Evolutionary conservation across 129 eudicot species (phyloP).

Genomic region (Centella asiatica): DNA sequence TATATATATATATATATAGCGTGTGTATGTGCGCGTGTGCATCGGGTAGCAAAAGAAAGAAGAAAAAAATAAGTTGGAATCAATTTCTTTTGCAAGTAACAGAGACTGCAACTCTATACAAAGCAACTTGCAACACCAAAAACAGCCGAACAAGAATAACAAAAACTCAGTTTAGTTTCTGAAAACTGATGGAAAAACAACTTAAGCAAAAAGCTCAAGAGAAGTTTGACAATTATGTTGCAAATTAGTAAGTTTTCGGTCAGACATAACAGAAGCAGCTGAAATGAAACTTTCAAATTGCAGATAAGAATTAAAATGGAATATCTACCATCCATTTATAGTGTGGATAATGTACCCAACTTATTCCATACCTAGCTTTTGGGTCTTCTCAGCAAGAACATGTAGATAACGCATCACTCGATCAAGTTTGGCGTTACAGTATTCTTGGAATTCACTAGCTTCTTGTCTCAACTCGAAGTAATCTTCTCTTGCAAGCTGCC

Average conservation of each 20-base stretch:
- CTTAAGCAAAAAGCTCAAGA: neutral
- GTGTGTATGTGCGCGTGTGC: no score
- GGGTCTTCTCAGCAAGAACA: slow-evolving; percentile 91
- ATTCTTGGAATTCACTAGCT: slow-evolving; percentile 84
- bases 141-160: no score
- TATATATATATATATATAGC: no score
- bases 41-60: no score
- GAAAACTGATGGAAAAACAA: neutral
- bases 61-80: no score
- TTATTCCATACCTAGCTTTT: slow-evolving; percentile 65
- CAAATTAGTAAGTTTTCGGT: neutral
- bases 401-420: slow-evolving; percentile 82
- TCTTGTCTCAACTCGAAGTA: slow-evolving; percentile 81
- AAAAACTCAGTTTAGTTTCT: neutral
- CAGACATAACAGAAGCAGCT: neutral
- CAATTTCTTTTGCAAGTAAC: no score
- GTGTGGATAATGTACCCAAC: slow-evolving; percentile 6
- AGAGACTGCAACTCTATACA: no score
- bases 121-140: no score
- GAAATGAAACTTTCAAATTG: neutral
- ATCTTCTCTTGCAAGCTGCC: slow-evolving; percentile 90
- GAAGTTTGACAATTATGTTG: neutral
- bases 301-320: neutral
- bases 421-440: slow-evolving; percentile 90
- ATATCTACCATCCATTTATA: neutral